These are phyloP conservation scores for Diplocarpon rosae DNA, from an alignment of 2,329 filamentous ascomycete genomes.

Conservation along the genomic window DNA sequence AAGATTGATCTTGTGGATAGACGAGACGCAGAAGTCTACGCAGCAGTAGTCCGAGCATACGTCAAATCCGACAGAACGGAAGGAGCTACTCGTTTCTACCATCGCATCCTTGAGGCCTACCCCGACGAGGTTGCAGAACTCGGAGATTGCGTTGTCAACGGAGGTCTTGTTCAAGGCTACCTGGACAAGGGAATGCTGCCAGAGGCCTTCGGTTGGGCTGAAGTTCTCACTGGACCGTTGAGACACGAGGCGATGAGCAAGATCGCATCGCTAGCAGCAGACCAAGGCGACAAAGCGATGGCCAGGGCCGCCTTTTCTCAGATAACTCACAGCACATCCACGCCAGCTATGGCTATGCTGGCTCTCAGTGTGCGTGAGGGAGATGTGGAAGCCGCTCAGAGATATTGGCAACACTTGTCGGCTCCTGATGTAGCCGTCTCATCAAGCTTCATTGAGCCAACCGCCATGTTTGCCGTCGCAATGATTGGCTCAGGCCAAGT, in stretches of 20 bases:
- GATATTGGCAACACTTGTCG: constrained; percentile 70
- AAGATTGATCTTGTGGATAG: constrained; percentile 56
- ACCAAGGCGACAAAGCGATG: constrained; percentile 58
- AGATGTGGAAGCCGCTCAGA: constrained; percentile 64
- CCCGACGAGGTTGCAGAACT: constrained; percentile 49
- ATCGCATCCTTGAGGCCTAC: constrained; percentile 60
- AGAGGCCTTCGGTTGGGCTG: constrained; percentile 65
- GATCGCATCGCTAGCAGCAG: constrained; percentile 69
- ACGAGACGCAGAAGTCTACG: constrained; percentile 76
- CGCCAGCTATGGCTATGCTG: constrained; percentile 68
- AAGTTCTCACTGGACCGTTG: constrained; percentile 47
- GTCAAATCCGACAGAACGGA: constrained; percentile 68
- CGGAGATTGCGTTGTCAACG: constrained; percentile 58
- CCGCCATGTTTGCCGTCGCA: constrained; percentile 81
- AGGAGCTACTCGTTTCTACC: constrained; percentile 75
- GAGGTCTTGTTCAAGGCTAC: constrained; percentile 71
- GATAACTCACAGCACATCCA: constrained; percentile 40
- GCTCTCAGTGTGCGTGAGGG: constrained; percentile 78
- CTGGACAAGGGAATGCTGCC: constrained; percentile 58
- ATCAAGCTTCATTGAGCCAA: constrained; percentile 67
- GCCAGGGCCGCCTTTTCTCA: constrained; percentile 56
- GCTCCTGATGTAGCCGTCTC: constrained; percentile 48
- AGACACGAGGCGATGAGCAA: constrained; percentile 55
- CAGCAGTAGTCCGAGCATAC: constrained; percentile 84
- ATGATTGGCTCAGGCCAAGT: constrained; percentile 78